Base-by-base conservation (phyloP, 441 rosid species). In the Bruguiera hainesii region DNA sequence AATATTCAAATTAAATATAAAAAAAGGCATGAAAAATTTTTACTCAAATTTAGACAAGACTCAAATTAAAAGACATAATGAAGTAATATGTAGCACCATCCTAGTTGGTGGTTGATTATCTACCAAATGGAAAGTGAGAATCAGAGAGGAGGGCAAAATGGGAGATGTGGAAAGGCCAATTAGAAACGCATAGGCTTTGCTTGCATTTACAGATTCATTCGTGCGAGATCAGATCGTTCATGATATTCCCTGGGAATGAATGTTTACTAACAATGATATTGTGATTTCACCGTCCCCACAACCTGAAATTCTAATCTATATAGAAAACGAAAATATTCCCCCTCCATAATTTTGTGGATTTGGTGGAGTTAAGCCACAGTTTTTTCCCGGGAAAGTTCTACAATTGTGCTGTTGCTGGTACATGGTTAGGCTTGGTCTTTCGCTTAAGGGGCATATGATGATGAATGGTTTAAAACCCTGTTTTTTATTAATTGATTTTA, bases 151-250 rank as follows among this genome's bases (percentile, higher is more conserved):
- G 29, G 35, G 19, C 62, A 16, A 60, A 49, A 57, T 11, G 6
- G 55, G 33, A 65, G 30, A 7, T 20, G 48, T 13, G 48, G 48
- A 11, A 33, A 13, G 48, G 15, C 16, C 48, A 13, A 11, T 42
- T 10, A 11, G 10, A 6, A 29, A 60, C 23, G 37, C 25, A 19
- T 58, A 13, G 10, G 49, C 53, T 64, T 80, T 73, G 80, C 87
- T 85, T 81, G 74, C 73, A 73, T 67, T 71, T 66, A 58, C 85
- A 81, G 81, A 64, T 75, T 83, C 77, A 64, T 64, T 53, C 26
- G 56, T 59, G 61, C 48, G 19, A 33, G 2, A 33, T 33, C 37
- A 29, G 30, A 49, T 63, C 46, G 61, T 42, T 68, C 55, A 31
- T 28, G 11, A 13, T 3, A 13, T 35, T 21, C 6, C 60, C 21